Evolutionary conservation across 257 asterid genomes (phyloP).

Genomic region (Datura wrightii): DNA sequence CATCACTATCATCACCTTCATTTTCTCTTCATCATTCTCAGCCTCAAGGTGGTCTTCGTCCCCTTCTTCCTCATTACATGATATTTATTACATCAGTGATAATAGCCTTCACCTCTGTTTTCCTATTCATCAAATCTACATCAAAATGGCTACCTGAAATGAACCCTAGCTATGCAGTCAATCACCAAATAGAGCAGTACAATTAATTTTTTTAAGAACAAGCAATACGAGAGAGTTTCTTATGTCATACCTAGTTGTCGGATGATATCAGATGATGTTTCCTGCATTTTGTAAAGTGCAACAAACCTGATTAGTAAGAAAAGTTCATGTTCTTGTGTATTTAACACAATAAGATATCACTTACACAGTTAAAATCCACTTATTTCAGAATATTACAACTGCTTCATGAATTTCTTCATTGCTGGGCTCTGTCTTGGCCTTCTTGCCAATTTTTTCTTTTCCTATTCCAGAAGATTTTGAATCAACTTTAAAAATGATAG

Average conservation of each 20-base stretch:
- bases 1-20: conserved; percentile 40
- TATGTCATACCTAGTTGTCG: conserved; percentile 60
- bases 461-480: conserved; percentile 38
- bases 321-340: background rate
- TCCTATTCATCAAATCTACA: conserved; percentile 60
- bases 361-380: conserved; percentile 85
- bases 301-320: background rate
- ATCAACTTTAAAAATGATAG: background rate
- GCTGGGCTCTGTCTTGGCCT: conserved; percentile 65
- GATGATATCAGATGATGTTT: conserved; percentile 84
- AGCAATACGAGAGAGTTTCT: too few species aligned
- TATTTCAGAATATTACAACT: conserved; percentile 69
- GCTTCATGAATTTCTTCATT: conserved; percentile 69
- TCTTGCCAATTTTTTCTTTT: conserved; percentile 51
- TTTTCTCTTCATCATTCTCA: conserved; percentile 43
- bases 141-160: conserved; percentile 58
- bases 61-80: conserved; percentile 74
- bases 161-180: background rate
- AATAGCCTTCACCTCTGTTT: conserved; percentile 65
- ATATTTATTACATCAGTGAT: conserved; percentile 68
- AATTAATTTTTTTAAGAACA: too few species aligned
- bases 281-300: conserved; percentile 58
- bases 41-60: conserved; percentile 46
- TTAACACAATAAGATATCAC: conserved; percentile 28
- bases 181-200: too few species aligned